A percentile compares a stretch with the other conserved stretches of the same genome.
phyloP scores from a whole-genome alignment of 148 eudicot genomes.

The Persicaria maculosa region DNA sequence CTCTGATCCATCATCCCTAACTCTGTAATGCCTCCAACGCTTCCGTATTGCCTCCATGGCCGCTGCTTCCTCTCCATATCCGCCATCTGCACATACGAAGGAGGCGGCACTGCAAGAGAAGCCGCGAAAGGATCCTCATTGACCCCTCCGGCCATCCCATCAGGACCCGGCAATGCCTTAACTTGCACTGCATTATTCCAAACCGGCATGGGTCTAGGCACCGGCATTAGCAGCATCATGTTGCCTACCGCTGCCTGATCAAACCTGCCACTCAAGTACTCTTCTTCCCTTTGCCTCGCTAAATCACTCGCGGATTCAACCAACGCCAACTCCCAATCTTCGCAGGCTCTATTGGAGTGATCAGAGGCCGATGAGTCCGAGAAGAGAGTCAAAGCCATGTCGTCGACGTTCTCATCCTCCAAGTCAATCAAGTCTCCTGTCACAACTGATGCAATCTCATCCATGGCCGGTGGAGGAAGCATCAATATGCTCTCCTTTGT shows the following conservation, averaged over 20 bases:
- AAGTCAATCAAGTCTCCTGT: constrained; percentile 36
- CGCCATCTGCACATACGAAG: constrained; percentile 43
- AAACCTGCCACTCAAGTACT: constrained; percentile 33
- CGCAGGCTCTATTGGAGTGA: constrained; percentile 18
- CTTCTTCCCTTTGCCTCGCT: constrained; percentile 32
- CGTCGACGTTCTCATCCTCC: constrained; percentile 28
- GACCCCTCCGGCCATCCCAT: constrained; percentile 24
- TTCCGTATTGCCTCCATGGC: constrained; percentile 29
- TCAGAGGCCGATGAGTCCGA: constrained; percentile 28
- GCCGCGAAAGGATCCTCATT: constrained; percentile 53
- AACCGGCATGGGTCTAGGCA: constrained; percentile 22
- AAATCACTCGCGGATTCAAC: constrained; percentile 41
- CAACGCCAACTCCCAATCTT: constrained; percentile 53
- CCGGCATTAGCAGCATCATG: constrained; percentile 41
- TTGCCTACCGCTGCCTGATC: constrained; percentile 17
- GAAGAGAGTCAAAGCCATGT: constrained; percentile 35
- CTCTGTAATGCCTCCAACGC: constrained; percentile 34
- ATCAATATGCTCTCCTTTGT: constrained; percentile 13
- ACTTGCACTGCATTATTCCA: constrained; percentile 16
- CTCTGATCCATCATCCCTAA: not conserved
- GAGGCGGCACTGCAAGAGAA: constrained; percentile 39
- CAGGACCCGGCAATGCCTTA: constrained; percentile 39
- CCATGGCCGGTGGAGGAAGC: constrained; percentile 18
- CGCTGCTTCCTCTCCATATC: constrained; percentile 42
- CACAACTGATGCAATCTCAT: constrained; percentile 10